Conservation (phyloP, 371 early-diverging fungal species). For the Syncephalis fuscata region DNA sequence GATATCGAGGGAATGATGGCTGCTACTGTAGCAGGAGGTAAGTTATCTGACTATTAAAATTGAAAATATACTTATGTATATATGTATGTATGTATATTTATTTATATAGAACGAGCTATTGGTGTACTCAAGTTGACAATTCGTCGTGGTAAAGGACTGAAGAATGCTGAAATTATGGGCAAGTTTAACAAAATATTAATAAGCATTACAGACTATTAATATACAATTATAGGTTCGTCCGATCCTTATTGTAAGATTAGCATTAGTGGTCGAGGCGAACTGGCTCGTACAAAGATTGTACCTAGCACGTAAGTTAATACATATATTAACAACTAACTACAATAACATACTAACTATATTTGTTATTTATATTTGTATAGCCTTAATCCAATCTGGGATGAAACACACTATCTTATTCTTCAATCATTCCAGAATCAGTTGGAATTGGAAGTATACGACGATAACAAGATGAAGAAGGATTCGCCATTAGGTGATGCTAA, state of each 20-base stretch:
- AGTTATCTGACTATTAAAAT: slow-evolving; percentile 11
- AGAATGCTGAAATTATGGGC: slow-evolving; percentile 60
- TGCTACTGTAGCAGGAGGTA: slow-evolving; percentile 13
- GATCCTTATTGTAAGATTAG: slow-evolving; percentile 4
- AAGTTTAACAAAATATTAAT: slow-evolving; percentile 44
- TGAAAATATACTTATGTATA: slow-evolving; percentile 19
- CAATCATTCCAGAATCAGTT: slow-evolving; percentile 44
- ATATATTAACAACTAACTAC: no score
- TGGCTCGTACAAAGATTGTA: neutral
- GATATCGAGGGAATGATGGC: slow-evolving; percentile 72
- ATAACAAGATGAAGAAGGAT: slow-evolving; percentile 40
- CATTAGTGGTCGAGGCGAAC: slow-evolving; percentile 2
- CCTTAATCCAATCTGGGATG: slow-evolving; percentile 73
- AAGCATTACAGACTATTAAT: neutral
- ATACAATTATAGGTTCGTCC: neutral
- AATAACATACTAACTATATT: no score
- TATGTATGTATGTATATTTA: slow-evolving; percentile 1
- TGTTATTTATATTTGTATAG: no score
- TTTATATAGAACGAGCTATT: slow-evolving; percentile 44
- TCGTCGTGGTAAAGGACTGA: slow-evolving; percentile 53
- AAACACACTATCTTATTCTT: slow-evolving; percentile 52
- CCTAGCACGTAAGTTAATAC: slow-evolving; percentile 3
- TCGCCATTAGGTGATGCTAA: slow-evolving; percentile 39
- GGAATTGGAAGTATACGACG: slow-evolving; percentile 60
- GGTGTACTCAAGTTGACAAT: slow-evolving; percentile 78